phyloP scores from a whole-genome alignment of 345 rosid species.

The Theobroma cacao region DNA sequence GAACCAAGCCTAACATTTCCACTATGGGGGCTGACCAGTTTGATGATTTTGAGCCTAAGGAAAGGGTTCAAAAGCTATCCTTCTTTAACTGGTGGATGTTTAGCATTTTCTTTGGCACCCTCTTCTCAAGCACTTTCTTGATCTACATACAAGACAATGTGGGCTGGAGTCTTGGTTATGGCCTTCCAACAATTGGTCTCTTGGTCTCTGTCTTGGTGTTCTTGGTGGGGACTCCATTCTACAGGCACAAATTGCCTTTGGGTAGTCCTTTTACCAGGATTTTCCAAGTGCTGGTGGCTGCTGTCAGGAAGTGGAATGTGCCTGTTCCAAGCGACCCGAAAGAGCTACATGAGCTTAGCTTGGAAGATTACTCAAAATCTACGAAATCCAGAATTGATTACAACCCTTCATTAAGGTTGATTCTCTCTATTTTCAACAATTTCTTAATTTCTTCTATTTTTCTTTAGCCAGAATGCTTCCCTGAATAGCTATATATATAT shows the following conservation, averaged over 20 bases:
- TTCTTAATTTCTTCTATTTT: background rate
- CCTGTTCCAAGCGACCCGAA: slow-evolving; percentile 38
- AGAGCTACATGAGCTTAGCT: slow-evolving; percentile 45
- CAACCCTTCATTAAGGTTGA: slow-evolving; percentile 45
- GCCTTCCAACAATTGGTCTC: slow-evolving; percentile 46
- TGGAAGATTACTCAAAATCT: slow-evolving; percentile 30
- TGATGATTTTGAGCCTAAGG: slow-evolving; percentile 57
- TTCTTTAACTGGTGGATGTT: slow-evolving; percentile 81
- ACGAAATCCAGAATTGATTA: slow-evolving; percentile 39
- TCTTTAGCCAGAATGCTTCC: background rate
- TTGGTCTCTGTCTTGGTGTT: slow-evolving; percentile 39
- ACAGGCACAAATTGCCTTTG: slow-evolving; percentile 46
- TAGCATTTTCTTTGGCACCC: slow-evolving; percentile 56
- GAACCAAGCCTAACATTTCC: slow-evolving; percentile 66
- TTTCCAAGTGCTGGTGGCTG: slow-evolving; percentile 49
- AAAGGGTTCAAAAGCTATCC: slow-evolving; percentile 54
- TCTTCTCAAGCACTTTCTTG: slow-evolving; percentile 52
- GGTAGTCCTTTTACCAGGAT: slow-evolving; percentile 54
- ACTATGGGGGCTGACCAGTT: slow-evolving; percentile 76
- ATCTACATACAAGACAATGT: slow-evolving; percentile 52
- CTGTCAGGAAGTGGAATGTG: slow-evolving; percentile 40
- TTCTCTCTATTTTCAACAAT: background rate
- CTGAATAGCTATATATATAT: background rate
- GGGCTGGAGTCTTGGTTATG: slow-evolving; percentile 50
- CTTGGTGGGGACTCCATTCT: slow-evolving; percentile 43